A percentile compares a stretch with the other conserved stretches of the same genome.
Conservation (phyloP, 108 stramenopile species). For the Nannochloropsis oceanica region DNA sequence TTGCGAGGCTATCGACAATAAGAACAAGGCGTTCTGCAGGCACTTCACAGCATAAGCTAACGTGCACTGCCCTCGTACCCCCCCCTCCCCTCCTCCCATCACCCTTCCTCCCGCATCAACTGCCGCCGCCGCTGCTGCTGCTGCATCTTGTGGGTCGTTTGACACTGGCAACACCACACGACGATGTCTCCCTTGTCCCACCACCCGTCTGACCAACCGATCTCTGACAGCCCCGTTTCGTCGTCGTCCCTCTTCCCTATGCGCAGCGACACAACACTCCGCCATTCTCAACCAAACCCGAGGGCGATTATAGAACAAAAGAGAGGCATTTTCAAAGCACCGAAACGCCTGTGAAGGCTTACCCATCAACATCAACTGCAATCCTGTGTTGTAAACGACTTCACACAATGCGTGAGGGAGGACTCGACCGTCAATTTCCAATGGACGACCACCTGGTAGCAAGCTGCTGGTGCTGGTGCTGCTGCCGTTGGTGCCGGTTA, state of each 20-base stretch:
- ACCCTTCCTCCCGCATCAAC: neutral
- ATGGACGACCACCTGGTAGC: neutral
- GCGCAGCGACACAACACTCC: slow-evolving; percentile 7
- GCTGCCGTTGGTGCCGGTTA: neutral
- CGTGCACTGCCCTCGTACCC: neutral
- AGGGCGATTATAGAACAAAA: slow-evolving; percentile 25
- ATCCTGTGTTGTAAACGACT: slow-evolving; percentile 20
- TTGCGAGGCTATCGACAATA: neutral
- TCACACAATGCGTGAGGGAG: neutral
- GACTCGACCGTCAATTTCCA: neutral
- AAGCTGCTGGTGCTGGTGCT: neutral
- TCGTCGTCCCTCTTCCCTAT: neutral
- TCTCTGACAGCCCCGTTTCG: neutral
- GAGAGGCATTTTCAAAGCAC: slow-evolving; percentile 22
- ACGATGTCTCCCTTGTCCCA: neutral
- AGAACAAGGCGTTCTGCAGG: neutral
- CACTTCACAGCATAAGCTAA: neutral
- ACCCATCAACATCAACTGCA: slow-evolving; percentile 14
- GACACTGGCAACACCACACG: neutral
- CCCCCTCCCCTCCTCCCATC: neutral
- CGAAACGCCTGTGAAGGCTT: slow-evolving; percentile 8
- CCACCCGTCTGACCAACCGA: neutral
- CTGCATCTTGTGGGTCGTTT: neutral
- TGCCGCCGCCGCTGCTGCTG: no score
- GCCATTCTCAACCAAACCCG: slow-evolving; percentile 26